Evolutionary conservation across 2,329 filamentous ascomycete genomes (phyloP).

Genomic region (Sclerotinia nivalis): DNA sequence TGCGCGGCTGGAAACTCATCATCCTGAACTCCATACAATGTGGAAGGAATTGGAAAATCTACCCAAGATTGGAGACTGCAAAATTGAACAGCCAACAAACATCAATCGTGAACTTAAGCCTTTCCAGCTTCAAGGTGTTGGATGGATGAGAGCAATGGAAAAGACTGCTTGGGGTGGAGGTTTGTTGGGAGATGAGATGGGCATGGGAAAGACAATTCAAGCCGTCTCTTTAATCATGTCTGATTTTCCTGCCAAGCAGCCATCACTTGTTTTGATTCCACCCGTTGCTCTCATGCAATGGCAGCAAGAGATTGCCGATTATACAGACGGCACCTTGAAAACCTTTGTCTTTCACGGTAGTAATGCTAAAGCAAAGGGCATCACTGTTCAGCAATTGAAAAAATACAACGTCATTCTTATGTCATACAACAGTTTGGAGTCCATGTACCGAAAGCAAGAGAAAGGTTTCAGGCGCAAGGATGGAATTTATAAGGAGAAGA

Average conservation of each 20-base stretch:
- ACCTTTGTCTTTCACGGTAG: constrained; percentile 90
- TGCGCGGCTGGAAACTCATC: constrained; percentile 68
- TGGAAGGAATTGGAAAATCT: constrained; percentile 74
- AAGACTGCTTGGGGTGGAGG: constrained; percentile 82
- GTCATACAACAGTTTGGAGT: constrained; percentile 91
- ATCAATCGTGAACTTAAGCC: constrained; percentile 86
- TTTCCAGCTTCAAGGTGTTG: constrained; percentile 89
- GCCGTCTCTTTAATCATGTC: constrained; percentile 98
- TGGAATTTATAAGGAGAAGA: constrained; percentile 76
- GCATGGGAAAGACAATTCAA: constrained; percentile 97
- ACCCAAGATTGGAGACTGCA: constrained; percentile 63
- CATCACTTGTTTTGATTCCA: constrained; percentile 85
- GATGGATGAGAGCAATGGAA: constrained; percentile 95
- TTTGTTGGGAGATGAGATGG: constrained; percentile 96
- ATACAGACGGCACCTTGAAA: constrained; percentile 87
- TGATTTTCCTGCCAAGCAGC: constrained; percentile 80
- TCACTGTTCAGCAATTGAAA: constrained; percentile 73
- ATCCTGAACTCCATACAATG: constrained; percentile 80
- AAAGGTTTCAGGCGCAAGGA: constrained; percentile 84
- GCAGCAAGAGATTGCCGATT: constrained; percentile 75
- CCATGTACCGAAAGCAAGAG: constrained; percentile 86
- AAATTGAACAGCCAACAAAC: constrained; percentile 68
- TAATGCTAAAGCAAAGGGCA: constrained; percentile 76
- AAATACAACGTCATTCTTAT: constrained; percentile 94
- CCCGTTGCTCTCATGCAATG: constrained; percentile 96